Evolutionary conservation across 1,284 basidiomycete species (phyloP).

Genomic region (Schizopora paradoxa): DNA sequence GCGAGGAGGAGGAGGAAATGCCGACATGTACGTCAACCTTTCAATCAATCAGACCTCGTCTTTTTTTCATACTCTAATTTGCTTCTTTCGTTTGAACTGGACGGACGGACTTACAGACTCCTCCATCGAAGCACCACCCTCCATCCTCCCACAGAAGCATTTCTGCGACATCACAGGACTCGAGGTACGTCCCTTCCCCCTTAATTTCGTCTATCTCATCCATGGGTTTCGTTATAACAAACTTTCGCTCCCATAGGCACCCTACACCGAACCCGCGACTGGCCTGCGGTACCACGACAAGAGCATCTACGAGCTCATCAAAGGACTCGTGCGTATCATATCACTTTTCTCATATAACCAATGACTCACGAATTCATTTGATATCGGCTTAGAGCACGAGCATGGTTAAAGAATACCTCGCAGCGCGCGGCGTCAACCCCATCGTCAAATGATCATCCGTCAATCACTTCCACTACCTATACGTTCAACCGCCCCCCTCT

Average conservation of each 20-base stretch:
- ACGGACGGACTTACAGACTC: constrained; percentile 47
- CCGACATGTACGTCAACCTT: constrained; percentile 68
- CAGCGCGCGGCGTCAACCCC: constrained; percentile 46
- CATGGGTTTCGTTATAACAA: neutral
- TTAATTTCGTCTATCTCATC: neutral
- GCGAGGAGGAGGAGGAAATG: constrained; percentile 54
- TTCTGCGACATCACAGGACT: constrained; percentile 88
- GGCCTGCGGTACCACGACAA: constrained; percentile 82
- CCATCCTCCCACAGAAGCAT: constrained; percentile 68
- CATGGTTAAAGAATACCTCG: constrained; percentile 44
- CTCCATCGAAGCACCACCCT: constrained; percentile 83
- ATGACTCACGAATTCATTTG: neutral
- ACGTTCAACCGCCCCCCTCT: too few species aligned
- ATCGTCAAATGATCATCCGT: constrained; percentile 49
- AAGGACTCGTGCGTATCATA: constrained; percentile 57
- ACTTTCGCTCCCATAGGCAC: constrained; percentile 46
- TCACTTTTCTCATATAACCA: neutral
- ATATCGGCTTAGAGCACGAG: constrained; percentile 34
- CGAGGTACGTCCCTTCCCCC: constrained; percentile 42
- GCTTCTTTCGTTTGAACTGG: constrained; percentile 2
- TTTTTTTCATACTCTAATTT: neutral
- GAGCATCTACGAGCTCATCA: constrained; percentile 79
- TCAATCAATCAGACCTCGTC: neutral
- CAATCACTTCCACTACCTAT: too few species aligned
- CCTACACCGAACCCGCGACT: constrained; percentile 81